These are phyloP conservation scores for Artemisia annua DNA, from an alignment of 129 eudicot species.

Conservation along the genomic window DNA sequence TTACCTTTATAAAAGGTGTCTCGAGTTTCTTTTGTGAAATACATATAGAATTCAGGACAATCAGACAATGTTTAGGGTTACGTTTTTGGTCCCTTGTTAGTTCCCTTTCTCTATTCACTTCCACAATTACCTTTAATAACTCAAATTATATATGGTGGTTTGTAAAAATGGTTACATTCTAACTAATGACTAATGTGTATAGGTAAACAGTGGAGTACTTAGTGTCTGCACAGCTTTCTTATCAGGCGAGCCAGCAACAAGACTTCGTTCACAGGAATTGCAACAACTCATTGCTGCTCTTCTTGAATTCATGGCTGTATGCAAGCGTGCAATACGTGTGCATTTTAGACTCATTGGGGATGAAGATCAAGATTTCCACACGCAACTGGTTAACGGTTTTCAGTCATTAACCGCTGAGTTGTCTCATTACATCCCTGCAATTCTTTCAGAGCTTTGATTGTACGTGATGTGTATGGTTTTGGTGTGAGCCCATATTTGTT, in stretches of 20 bases:
- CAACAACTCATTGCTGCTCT: constrained; percentile 98
- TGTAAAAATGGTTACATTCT: not conserved
- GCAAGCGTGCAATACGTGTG: constrained; percentile 95
- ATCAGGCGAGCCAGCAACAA: constrained; percentile 97
- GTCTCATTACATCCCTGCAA: constrained; percentile 98
- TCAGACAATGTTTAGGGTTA: not conserved
- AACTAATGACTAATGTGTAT: constrained; percentile 16
- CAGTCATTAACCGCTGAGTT: constrained; percentile 97
- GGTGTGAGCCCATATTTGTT: constrained; percentile 21
- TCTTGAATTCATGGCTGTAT: constrained; percentile 98
- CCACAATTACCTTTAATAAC: not conserved
- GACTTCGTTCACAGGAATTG: constrained; percentile 91
- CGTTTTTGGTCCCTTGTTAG: not conserved
- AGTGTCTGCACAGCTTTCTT: constrained; percentile 98
- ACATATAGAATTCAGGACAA: not conserved
- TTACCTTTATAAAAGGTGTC: not conserved
- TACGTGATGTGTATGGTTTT: constrained; percentile 14
- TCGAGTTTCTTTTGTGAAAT: not conserved
- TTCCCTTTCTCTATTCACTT: not conserved
- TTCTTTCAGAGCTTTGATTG: constrained; percentile 89
- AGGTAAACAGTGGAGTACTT: constrained; percentile 97
- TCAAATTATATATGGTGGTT: not conserved
- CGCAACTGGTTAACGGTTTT: constrained; percentile 96
- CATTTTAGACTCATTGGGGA: constrained; percentile 97
- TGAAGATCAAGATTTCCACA: constrained; percentile 98